Base-by-base conservation (phyloP, 169 alveolate genomes). In the Eimeria acervulina region DNA sequence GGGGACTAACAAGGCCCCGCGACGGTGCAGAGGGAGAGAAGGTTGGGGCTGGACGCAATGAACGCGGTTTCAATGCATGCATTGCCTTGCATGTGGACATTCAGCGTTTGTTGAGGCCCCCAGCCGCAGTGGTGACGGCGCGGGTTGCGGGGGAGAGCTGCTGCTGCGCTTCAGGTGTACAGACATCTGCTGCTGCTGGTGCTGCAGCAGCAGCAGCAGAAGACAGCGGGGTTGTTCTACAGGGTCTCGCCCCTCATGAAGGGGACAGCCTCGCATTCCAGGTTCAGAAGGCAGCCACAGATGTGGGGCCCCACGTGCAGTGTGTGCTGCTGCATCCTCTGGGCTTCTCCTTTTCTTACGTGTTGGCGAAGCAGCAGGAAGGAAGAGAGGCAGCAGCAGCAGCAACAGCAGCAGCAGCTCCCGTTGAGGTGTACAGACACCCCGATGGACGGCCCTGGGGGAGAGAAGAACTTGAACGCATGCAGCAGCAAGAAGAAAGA, bases 241-340 rank as follows among this genome's bases (percentile, higher is more conserved):
- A n/a, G n/a, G n/a, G n/a, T n/a, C n/a, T n/a, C 87, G 12, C 31
- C 51, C 33, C 51, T 40, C 63, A 26, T 19, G 63, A 8, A 38
- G 70, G 42, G 44, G n/a, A 78, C 7, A 1, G 40, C 17, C 61
- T 78, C 42, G 66, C 89, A n/a, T 66, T 78, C 31, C 66, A 78
- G 59, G 15, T 78, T 13, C 66, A 40, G 66, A 7, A 78, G 17
- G 33, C 90, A 44, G 72, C 59, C 19, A 12, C 68, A 1, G 44
- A 7, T 33, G 42, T n/a, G 42, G 51, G 90, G 90, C 90, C 70
- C 13, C 40, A n/a, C 44, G 90, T 81, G 15, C 90, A 63, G 42
- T 81, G 90, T 47, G 72, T 81, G 68, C 72, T 81, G 47, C 90
- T 81, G 74, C 90, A 81, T 38, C 90, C 90, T 10, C n/a, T 51